Evolutionary conservation across 208 protist species (phyloP).

Genomic region (Trypanosoma theileri): DNA sequence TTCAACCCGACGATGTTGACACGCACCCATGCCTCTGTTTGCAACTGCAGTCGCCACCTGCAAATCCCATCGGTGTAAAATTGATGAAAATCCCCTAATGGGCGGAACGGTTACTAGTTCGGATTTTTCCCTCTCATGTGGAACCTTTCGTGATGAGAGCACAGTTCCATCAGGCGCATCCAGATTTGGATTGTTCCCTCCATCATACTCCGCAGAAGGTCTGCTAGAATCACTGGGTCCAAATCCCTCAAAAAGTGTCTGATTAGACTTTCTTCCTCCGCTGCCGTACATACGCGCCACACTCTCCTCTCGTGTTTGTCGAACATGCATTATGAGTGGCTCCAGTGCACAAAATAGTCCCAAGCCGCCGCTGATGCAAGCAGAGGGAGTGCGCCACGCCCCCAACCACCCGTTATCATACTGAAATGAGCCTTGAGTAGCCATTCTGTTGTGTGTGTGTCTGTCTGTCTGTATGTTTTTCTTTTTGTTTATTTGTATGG

Average conservation of each 20-base stretch:
- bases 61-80: constrained; percentile 8
- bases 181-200: background rate
- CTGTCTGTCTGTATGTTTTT: background rate
- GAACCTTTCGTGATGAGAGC: no score
- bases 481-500: background rate
- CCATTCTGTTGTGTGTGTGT: background rate
- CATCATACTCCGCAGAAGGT: background rate
- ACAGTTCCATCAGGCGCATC: no score
- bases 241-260: constrained; percentile 2
- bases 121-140: no score
- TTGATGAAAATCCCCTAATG: constrained; percentile 5
- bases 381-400: constrained; percentile 52
- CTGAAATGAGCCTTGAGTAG: background rate
- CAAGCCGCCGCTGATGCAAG: constrained; percentile 41
- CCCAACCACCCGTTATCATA: constrained; percentile 32
- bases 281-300: constrained; percentile 34
- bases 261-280: background rate
- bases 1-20: background rate
- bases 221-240: background rate
- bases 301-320: constrained; percentile 30
- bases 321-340: constrained; percentile 36
- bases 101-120: background rate
- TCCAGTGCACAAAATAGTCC: constrained; percentile 42
- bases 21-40: background rate
- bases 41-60: background rate